Conservation (phyloP, 73 alveolate genomes). For the Uronychia setigera region DNA sequence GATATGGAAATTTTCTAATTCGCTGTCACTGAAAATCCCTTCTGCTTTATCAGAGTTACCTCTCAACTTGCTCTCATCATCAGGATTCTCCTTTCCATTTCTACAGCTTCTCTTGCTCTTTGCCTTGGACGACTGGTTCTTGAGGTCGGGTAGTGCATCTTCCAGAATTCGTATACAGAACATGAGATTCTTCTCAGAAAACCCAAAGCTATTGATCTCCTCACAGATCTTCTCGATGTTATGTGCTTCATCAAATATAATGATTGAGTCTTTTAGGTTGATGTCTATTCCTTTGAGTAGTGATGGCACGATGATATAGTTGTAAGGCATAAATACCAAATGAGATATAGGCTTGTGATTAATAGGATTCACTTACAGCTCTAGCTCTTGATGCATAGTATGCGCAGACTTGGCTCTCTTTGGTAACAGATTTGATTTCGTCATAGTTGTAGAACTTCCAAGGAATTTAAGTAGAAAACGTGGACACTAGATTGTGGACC, state of each 20-base stretch:
- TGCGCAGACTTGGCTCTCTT: conserved; percentile 37
- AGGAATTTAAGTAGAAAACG: conserved; percentile 12
- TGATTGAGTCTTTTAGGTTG: conserved; percentile 59
- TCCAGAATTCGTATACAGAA: not conserved
- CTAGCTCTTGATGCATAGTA: conserved; percentile 41
- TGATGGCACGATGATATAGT: conserved; percentile 66
- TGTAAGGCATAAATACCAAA: conserved; percentile 36
- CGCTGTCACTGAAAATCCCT: not conserved
- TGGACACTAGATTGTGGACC: not conserved
- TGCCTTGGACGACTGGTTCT: not conserved
- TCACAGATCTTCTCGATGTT: conserved; percentile 74
- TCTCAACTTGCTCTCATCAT: not conserved
- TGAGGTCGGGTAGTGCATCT: not conserved
- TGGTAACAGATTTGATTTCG: conserved; percentile 37
- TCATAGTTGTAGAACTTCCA: conserved; percentile 37
- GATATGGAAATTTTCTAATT: not conserved
- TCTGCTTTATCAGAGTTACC: not conserved
- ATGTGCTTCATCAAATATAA: conserved; percentile 96
- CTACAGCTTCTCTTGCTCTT: not conserved
- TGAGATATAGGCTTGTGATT: not conserved
- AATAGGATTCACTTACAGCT: not conserved
- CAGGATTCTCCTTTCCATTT: not conserved
- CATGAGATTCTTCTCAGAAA: not conserved
- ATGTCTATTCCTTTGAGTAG: conserved; percentile 58
- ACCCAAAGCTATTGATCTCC: conserved; percentile 49